Evolutionary conservation across 2,329 filamentous ascomycete species (phyloP), one percentile per base, ranked within the genome.

Genomic region (Stachybotrys echinatus): DNA sequence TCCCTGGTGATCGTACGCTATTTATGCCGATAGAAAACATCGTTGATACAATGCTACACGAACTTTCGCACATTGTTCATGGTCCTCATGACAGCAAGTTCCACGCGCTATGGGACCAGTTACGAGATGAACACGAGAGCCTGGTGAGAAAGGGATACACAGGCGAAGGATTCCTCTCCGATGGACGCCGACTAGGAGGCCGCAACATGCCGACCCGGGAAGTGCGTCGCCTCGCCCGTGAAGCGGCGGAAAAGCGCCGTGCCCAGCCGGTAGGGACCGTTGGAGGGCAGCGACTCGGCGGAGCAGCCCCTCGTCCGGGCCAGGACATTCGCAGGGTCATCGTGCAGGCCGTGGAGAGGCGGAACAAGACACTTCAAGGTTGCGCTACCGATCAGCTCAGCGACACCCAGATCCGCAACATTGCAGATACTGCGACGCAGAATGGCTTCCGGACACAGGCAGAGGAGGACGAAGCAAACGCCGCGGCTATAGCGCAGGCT

Each of bases 1-100:
- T 94, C 66, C 75, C 88, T 6, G 76, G 80, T 58, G 89, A 95
- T 64, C 77, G 80, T 10, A 82, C 74, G 38, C 84, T 89, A 58
- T 97, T 97, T 61, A 68, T 96, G 19, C 85, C 88, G 1, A 71
- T 92, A 50, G 90, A 96, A 62, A 75, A 88, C 55, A 79, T 96
- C 7, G 77, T 90, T 42, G 91, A 96, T 66, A 97, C 92, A 0
- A 88, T 97, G 84, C 81, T 97, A 19, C 92, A 97, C 65, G 92
- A 97, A 74, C 80, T 97, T 3, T 85, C 83, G n/a, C 92, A 97
- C 62, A 96, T 88, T 56, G 80, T 90, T 12, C 84, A 87, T 66
- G 90, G 89, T 0, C 88, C 89, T 2, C 92, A 97, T 65, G 84
- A 96, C 62, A 78, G 75, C 44, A 80, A 87, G 34, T 97, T 97